These are phyloP conservation scores for Fusarium mangiferae DNA, from an alignment of 2,329 filamentous ascomycete genomes.

Conservation along the genomic window DNA sequence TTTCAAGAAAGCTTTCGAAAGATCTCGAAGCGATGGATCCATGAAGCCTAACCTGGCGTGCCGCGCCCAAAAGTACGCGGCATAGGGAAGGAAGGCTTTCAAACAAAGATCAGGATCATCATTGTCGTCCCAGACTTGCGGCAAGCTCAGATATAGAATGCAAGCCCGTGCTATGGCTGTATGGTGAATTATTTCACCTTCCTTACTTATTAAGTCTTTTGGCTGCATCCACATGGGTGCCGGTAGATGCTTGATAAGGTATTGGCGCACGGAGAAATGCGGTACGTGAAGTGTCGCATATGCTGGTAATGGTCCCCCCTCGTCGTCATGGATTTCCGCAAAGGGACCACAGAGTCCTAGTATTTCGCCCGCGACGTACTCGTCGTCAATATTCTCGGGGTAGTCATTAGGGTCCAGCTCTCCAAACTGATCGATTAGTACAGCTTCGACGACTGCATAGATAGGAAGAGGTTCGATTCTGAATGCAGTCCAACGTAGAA, in stretches of 20 bases:
- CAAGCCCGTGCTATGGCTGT: background rate
- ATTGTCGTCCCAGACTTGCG: background rate
- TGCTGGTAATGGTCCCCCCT: fast-evolving
- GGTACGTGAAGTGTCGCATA: constrained; percentile 17
- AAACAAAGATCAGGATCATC: fast-evolving
- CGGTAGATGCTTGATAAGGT: background rate
- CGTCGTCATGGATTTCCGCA: constrained; percentile 37
- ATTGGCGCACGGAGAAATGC: constrained; percentile 38
- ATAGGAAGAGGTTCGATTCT: too few relatives aligned
- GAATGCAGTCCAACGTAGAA: constrained; percentile 50
- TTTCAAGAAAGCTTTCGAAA: fast-evolving
- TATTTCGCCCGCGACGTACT: constrained; percentile 46
- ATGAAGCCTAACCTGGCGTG: background rate
- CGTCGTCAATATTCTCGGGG: constrained; percentile 41
- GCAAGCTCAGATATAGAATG: background rate
- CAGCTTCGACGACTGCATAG: constrained; percentile 41
- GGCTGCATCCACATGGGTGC: background rate
- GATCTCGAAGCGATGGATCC: fast-evolving
- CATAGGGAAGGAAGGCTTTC: background rate
- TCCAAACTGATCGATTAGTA: constrained; percentile 24
- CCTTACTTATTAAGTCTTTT: too few relatives aligned
- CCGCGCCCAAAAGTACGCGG: fast-evolving
- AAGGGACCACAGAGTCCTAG: constrained; percentile 44
- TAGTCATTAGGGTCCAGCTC: constrained; percentile 39
- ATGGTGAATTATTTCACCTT: too few relatives aligned